Evolutionary conservation across 345 rosid species (phyloP), one percentile per base, ranked within the genome.

Genomic region (Citrus inodora): DNA sequence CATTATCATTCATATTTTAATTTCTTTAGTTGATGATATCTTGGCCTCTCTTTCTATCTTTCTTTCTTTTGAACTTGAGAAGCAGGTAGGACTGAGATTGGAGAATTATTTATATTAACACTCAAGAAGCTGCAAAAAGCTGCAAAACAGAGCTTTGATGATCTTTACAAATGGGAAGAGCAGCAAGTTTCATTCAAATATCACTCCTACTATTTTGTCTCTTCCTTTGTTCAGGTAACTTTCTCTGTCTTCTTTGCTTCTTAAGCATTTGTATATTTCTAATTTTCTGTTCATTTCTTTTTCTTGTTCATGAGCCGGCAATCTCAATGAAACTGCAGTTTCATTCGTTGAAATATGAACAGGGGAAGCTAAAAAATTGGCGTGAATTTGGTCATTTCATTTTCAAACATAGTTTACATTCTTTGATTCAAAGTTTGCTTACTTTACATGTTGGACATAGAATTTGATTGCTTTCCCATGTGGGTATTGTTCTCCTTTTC

Each of bases 201-300:
- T 25, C 59, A 4, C 19, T 84, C 60, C 80, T 83, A 24, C 37
- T 86, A 3, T 24, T 76, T 46, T 67, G 30, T 63, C 79, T 84
- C 59, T 67, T 78, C 56, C 71, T 80, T 64, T 78, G 71, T 67
- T 85, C 87, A 83, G 91, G 91, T 86, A 67, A 83, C 24, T 30
- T 14, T 67, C 75, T 67, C 25, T 80, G 24, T 46, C 37, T 37
- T 68, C 65, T 27, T 32, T 22, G 22, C 32, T 56, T 27, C 19
- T 4, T 17, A 9, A 56, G 6, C 30, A 28, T 42, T 37, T 51
- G 51, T 67, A 46, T 67, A 6, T 22, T 48, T 21, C 30, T 10
- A 27, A 10, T 70, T 70, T 22, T 19, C 3, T 11, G 4, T 13
- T 46, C 51, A 0, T 11, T 46, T 46, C 51, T 10, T 13, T 46